Base-by-base conservation (phyloP, 768 basidiomycete genomes). In the Tricholoma matsutake region DNA sequence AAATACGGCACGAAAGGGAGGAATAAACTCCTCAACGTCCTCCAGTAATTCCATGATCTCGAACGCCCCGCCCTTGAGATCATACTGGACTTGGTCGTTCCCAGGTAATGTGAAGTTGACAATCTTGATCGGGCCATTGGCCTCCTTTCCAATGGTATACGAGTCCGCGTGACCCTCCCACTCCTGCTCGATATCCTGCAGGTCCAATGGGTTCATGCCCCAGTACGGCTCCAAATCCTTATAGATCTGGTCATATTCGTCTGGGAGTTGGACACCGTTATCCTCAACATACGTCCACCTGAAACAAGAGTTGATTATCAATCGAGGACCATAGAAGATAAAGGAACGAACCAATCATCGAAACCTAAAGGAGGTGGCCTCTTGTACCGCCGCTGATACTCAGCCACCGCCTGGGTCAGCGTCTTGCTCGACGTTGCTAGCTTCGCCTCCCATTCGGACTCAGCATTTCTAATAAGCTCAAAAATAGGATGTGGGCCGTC, bases 311-410 rank as follows among this genome's bases (percentile, higher is more conserved):
- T 29, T 45, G 47, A 28, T 11, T 16, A 18, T n/a, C 47, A 41
- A 31, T 29, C n/a, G 11, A 9, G 39, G 1, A 39, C 25, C 35
- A 13, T 31, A 31, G 31, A 7, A 4, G 0, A 14, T 8, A 49
- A 29, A 35, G n/a, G 85, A 43, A 73, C 72, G 76, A 79, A 93
- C 94, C 94, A 96, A 35, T 81, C 75, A 68, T 92, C 92, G 65
- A 96, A 97, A 0, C 96, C 95, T 45, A 79, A 78, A 0, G 96
- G 94, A 0, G 95, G 95, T 39, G 81, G 75, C 51, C 91, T 81
- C 22, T 76, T 78, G 72, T 95, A 96, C 66, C 94, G 79, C 41
- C 82, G 78, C 57, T 79, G 79, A 74, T 98, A 97, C 72, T 94
- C 92, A 11, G 72, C 71, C 0, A 88, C 90, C 1, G 94, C 95